Evolutionary conservation across 208 protist genomes (phyloP).

Genomic region (Giardia muris): DNA sequence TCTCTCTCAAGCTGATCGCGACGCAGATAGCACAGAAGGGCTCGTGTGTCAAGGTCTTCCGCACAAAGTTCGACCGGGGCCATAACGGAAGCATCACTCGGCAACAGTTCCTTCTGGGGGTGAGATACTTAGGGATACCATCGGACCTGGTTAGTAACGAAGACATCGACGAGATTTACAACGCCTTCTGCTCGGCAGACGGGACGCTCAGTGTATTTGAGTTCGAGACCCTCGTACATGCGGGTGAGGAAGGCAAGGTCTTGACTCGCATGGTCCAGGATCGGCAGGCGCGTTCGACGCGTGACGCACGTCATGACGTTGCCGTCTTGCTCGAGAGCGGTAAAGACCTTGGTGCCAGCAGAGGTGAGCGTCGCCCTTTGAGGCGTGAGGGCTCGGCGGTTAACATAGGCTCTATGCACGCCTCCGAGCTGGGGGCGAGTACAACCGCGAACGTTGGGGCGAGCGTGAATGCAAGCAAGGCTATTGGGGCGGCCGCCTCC

Average conservation of each 20-base stretch:
- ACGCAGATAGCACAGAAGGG: background rate
- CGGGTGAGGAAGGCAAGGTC: background rate
- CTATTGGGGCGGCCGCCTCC: background rate
- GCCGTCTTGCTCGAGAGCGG: background rate
- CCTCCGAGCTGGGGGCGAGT: background rate
- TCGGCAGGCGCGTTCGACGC: background rate
- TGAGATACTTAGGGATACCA: background rate
- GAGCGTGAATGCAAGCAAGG: background rate
- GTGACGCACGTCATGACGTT: background rate
- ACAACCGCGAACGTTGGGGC: background rate
- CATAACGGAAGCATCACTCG: background rate
- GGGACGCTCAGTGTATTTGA: background rate
- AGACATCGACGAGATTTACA: background rate
- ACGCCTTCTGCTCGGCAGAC: background rate
- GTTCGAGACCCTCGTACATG: background rate
- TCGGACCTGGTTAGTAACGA: background rate
- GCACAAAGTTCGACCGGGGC: background rate
- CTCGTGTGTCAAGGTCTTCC: background rate
- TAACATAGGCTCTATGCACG: background rate
- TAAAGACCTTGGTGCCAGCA: background rate
- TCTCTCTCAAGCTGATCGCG: background rate
- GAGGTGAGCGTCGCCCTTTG: background rate
- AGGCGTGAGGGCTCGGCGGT: background rate
- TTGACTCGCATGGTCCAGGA: background rate
- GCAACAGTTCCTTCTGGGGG: background rate